These are phyloP conservation scores for Aaosphaeria arxii DNA, from an alignment of 2,329 filamentous ascomycete species.

Conservation along the genomic window DNA sequence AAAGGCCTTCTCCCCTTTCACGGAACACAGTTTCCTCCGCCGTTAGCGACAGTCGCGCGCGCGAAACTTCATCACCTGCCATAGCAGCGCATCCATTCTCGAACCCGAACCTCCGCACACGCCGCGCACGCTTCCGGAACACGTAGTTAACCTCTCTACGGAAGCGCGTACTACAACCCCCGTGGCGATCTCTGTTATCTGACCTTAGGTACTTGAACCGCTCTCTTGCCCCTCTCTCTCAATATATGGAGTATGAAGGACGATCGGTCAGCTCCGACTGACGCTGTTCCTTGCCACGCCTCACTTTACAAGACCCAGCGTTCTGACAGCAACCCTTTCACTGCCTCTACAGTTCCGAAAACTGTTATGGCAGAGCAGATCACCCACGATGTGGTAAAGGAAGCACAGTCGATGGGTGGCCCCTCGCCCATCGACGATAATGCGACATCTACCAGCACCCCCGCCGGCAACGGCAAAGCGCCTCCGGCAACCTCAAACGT, in stretches of 20 bases:
- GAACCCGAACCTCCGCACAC: slow-evolving; percentile 28
- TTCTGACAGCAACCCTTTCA: slow-evolving; percentile 32
- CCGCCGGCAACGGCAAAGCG: slow-evolving; percentile 50
- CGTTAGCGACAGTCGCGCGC: slow-evolving; percentile 22
- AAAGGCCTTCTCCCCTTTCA: slow-evolving; percentile 20
- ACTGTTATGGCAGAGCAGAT: slow-evolving; percentile 73
- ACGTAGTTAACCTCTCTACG: slow-evolving; percentile 36
- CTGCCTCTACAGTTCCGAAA: slow-evolving; percentile 45
- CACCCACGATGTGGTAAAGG: slow-evolving; percentile 69
- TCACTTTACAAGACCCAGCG: slow-evolving; percentile 1
- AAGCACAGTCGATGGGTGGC: slow-evolving; percentile 65
- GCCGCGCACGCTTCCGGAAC: slow-evolving; percentile 29
- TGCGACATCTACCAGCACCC: slow-evolving; percentile 58
- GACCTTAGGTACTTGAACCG: slow-evolving; percentile 37
- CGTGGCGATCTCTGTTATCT: slow-evolving; percentile 39
- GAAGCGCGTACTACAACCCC: slow-evolving; percentile 36
- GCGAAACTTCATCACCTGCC: slow-evolving; percentile 14
- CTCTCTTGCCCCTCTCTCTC: slow-evolving; percentile 18
- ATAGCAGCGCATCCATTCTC: slow-evolving; percentile 16
- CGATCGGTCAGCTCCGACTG: background rate
- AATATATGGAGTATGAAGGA: slow-evolving; percentile 16
- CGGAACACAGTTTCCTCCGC: slow-evolving; percentile 14
- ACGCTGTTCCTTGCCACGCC: slow-evolving; percentile 3
- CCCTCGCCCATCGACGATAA: slow-evolving; percentile 62
- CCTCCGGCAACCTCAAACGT: slow-evolving; percentile 35